These are phyloP conservation scores for Eleusine indica DNA, from an alignment of 176 grass and related monocot species.

Conservation along the genomic window DNA sequence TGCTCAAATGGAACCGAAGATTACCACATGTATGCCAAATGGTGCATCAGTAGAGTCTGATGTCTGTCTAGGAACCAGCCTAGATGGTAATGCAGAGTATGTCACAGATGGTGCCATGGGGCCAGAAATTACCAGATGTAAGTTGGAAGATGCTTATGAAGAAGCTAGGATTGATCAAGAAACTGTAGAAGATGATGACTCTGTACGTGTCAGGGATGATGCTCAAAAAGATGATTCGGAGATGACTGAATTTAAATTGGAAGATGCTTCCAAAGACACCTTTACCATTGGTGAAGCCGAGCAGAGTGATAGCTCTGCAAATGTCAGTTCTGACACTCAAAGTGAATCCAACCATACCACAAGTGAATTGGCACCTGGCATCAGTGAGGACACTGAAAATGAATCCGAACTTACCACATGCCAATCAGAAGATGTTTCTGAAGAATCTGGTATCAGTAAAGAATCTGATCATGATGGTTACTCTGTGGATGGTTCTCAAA, in stretches of 20 bases:
- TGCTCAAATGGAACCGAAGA: background rate
- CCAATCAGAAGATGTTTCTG: conserved; percentile 25
- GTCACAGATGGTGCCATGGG: background rate
- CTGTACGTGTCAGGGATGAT: conserved; percentile 14
- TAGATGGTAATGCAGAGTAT: background rate
- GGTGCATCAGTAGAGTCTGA: conserved; percentile 28
- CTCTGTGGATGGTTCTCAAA: background rate
- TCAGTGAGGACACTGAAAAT: background rate
- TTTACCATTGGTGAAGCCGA: background rate
- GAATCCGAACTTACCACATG: conserved; percentile 5
- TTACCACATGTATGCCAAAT: background rate
- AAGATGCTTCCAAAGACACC: conserved; percentile 6
- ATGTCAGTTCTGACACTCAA: background rate
- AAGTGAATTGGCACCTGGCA: background rate
- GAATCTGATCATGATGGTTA: conserved; percentile 22
- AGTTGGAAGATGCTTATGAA: conserved; percentile 26
- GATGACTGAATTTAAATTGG: background rate
- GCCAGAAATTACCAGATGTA: background rate
- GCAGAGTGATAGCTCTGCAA: background rate
- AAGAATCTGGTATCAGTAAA: conserved; percentile 32
- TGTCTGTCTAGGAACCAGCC: background rate
- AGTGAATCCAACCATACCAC: conserved; percentile 1
- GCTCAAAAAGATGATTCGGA: conserved; percentile 8
- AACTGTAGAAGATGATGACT: conserved; percentile 3
- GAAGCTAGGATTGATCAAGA: conserved; percentile 23